These are phyloP conservation scores for Pugionium dolabratum DNA, from an alignment of 345 rosid species.

Conservation along the genomic window DNA sequence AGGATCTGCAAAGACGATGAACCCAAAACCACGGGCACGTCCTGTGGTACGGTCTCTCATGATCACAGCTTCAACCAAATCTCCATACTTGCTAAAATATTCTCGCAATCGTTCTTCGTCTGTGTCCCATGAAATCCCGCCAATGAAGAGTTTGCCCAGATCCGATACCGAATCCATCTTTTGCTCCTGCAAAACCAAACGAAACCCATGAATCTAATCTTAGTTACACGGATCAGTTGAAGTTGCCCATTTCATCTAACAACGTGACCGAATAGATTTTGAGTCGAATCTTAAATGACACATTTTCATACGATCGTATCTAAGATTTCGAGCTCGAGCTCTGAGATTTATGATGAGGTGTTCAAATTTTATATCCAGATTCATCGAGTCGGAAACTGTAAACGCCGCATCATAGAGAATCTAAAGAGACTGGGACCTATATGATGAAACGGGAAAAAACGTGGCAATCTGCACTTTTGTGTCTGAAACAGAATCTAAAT, in stretches of 20 bases:
- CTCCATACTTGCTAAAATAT: conserved; percentile 82
- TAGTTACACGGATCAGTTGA: conserved; percentile 29
- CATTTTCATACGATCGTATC: conserved; percentile 16
- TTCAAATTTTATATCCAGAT: conserved; percentile 11
- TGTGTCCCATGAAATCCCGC: conserved; percentile 99
- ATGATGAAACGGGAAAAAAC: conserved; percentile 31
- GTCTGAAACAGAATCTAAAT: conserved; percentile 56
- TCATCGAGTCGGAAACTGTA: conserved; percentile 5
- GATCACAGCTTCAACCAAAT: conserved; percentile 91
- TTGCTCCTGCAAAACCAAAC: conserved; percentile 48
- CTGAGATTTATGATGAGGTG: conserved; percentile 31
- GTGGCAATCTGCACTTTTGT: conserved; percentile 43
- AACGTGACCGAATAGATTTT: conserved; percentile 9
- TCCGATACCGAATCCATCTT: conserved; percentile 82
- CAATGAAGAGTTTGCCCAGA: conserved; percentile 98
- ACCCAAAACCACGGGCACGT: conserved; percentile 97
- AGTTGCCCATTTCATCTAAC: conserved; percentile 28
- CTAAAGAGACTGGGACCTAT: conserved; percentile 41
- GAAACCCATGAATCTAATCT: conserved; percentile 46
- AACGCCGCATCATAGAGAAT: conserved; percentile 27
- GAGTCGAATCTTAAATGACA: conserved; percentile 19
- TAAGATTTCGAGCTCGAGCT: neutral
- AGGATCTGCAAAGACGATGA: conserved; percentile 88
- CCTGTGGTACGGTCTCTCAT: conserved; percentile 96
- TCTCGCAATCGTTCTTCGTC: conserved; percentile 88